Evolutionary conservation across 305 asterid genomes (phyloP).

Genomic region (Solanum aculeatissimum): DNA sequence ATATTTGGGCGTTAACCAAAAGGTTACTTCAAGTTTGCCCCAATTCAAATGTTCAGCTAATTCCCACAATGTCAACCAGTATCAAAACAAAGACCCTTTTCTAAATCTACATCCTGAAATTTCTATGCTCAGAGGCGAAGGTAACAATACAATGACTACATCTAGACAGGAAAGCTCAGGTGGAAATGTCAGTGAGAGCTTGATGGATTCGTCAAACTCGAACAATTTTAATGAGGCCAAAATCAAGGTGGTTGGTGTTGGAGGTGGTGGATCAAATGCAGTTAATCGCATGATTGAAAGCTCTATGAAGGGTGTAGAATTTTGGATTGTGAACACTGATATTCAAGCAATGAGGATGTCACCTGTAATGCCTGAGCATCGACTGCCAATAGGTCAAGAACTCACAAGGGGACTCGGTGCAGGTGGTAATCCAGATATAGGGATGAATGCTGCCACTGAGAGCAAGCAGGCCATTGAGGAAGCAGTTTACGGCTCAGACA

Average conservation of each 20-base stretch:
- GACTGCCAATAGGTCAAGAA: slow-evolving; percentile 86
- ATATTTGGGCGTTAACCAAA: slow-evolving; percentile 14
- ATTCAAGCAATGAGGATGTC: slow-evolving; percentile 90
- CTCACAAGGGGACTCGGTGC: slow-evolving; percentile 98
- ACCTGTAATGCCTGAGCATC: slow-evolving; percentile 56
- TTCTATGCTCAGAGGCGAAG: slow-evolving; percentile 82
- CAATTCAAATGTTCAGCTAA: slow-evolving; percentile 53
- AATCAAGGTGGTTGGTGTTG: slow-evolving; percentile 76
- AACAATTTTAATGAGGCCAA: slow-evolving; percentile 35
- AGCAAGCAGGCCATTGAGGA: slow-evolving; percentile 74
- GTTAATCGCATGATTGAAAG: slow-evolving; percentile 80
- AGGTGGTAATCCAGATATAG: slow-evolving; percentile 94
- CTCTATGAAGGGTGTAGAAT: slow-evolving; percentile 91
- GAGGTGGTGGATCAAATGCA: slow-evolving; percentile 99
- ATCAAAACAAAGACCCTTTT: slow-evolving; percentile 64
- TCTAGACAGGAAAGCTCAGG: slow-evolving; percentile 41
- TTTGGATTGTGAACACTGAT: slow-evolving; percentile 95
- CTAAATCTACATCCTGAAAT: slow-evolving; percentile 84
- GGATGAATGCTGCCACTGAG: slow-evolving; percentile 86
- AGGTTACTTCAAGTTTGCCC: slow-evolving; percentile 20
- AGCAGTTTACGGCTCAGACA: slow-evolving; percentile 80
- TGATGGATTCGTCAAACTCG: slow-evolving; percentile 15
- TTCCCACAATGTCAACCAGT: slow-evolving; percentile 54
- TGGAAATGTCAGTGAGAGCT: slow-evolving; percentile 45
- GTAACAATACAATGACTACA: slow-evolving; percentile 29